Evolutionary conservation across 441 rosid species (phyloP), one percentile per base, ranked within the genome.

Genomic region (Corymbia citriodora): DNA sequence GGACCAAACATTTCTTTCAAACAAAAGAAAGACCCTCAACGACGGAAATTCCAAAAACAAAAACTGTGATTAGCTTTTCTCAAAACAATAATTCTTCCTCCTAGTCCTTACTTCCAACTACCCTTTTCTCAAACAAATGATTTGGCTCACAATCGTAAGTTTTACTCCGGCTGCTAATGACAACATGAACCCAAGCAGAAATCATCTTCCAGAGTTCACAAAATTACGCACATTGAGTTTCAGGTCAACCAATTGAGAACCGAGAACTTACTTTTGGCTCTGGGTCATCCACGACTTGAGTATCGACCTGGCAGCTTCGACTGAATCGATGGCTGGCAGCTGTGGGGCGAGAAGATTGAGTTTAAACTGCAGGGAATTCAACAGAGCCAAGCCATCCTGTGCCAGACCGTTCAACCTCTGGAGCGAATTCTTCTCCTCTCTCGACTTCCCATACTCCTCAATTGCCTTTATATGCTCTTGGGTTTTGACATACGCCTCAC

Each of bases 341-440:
- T 98, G 98, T 1, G 99, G 99, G 0, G 98, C 94, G 29, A 97
- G 98, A 63, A 97, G 98, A 94, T 98, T 98, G 27, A 98, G 94
- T 91, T 95, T 94, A 92, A 96, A 97, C 68, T 94, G 96, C 87
- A 97, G 93, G 19, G 96, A 96, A 90, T 95, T 96, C 72, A 98
- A 97, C 89, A 95, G 89, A 91, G 98, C 95, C 91, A 98, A 93
- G 33, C 97, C 97, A 72, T 98, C 99, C 90, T 97, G 98, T 29
- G 98, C 97, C 90, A 98, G 92, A 8, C 96, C 97, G 85, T 97
- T 97, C 88, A 96, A 93, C 92, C 98, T 96, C 31, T 94, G 98
- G 54, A 96, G 92, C 49, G 99, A 98, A 92, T 88, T 91, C 92
- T 93, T 93, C 93, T 94, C 93, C 40, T 89, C 89, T 31, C 87